Evolutionary conservation across 2,329 filamentous ascomycete species (phyloP).

Genomic region (Gyromitra esculenta): DNA sequence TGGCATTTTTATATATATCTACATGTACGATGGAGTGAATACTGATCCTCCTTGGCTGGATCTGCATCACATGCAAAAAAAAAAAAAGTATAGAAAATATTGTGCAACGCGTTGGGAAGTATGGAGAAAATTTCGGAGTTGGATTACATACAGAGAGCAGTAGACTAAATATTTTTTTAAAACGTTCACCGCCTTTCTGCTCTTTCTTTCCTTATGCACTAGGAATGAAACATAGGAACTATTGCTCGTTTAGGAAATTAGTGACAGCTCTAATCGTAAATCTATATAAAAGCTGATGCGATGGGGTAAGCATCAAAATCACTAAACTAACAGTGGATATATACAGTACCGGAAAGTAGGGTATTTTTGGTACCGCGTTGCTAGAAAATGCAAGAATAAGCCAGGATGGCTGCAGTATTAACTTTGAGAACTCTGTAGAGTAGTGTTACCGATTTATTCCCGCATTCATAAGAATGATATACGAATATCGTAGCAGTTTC

Average conservation of each 20-base stretch:
- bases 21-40: not conserved
- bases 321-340: no score
- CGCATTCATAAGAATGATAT: no score
- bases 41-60: not conserved
- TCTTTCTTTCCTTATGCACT: not conserved
- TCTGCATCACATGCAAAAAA: not conserved
- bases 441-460: no score
- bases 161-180: not conserved
- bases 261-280: not conserved
- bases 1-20: conserved; percentile 1
- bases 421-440: no score
- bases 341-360: no score
- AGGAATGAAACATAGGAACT: not conserved
- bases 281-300: no score
- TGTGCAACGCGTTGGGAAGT: not conserved
- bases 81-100: not conserved
- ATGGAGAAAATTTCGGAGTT: not conserved
- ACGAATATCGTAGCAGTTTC: no score
- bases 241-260: not conserved
- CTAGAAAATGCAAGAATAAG: no score
- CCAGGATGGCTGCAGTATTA: no score
- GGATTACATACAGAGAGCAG: not conserved
- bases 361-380: no score
- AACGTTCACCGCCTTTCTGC: not conserved
- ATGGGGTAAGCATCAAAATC: no score